These are phyloP conservation scores for Calamus simplicifolius DNA, from an alignment of 176 grass and related monocot genomes.

Conservation along the genomic window DNA sequence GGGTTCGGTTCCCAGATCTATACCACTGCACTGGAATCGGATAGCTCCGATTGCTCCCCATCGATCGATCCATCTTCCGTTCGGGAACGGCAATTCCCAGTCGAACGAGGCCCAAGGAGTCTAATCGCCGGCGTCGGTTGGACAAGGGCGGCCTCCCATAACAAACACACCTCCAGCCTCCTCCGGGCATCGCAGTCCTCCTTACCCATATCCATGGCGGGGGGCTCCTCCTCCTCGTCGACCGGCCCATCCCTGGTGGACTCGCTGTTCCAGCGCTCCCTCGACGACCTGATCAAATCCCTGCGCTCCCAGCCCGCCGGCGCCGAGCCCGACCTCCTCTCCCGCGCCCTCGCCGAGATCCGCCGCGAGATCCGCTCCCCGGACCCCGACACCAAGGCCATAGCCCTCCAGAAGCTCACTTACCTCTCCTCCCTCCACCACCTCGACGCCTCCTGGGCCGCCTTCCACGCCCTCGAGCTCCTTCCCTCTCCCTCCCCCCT, in stretches of 20 bases:
- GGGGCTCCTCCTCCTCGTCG: slow-evolving; percentile 1
- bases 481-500: slow-evolving; percentile 58
- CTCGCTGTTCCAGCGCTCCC: slow-evolving; percentile 77
- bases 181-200: too few relatives aligned
- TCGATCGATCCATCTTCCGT: too few relatives aligned
- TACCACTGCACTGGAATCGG: too few relatives aligned
- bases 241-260: slow-evolving; percentile 46
- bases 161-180: too few relatives aligned
- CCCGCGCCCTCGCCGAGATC: slow-evolving; percentile 73
- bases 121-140: too few relatives aligned
- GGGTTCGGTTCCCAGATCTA: too few relatives aligned
- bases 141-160: too few relatives aligned
- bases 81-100: too few relatives aligned
- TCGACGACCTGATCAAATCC: slow-evolving; percentile 77
- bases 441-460: slow-evolving; percentile 46
- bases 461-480: slow-evolving; percentile 83
- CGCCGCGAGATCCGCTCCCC: slow-evolving; percentile 76
- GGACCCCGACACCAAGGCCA: slow-evolving; percentile 52
- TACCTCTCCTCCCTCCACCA: slow-evolving; percentile 76
- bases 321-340: slow-evolving; percentile 38
- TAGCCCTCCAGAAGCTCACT: slow-evolving; percentile 77
- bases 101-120: too few relatives aligned
- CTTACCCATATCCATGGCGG: too few relatives aligned
- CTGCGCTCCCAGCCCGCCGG: slow-evolving; percentile 43
- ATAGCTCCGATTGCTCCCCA: too few relatives aligned